Percentiles rank a stretch among this genome's conserved stretches.
Conservation (phyloP, 768 basidiomycete species). For the Lactifluus hygrophoroides region DNA sequence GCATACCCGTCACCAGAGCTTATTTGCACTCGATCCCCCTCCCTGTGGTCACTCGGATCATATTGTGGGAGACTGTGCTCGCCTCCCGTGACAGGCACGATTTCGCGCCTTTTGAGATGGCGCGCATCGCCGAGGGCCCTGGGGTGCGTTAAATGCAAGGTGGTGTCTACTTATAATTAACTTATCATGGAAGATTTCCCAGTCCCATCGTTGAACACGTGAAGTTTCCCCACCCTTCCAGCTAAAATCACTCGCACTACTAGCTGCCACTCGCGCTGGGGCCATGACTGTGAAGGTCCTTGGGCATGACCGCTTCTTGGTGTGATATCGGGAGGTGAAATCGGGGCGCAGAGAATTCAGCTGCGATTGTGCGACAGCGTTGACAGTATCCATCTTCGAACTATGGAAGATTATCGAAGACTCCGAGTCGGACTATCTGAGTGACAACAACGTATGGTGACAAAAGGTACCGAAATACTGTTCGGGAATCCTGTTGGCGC, state of each 20-base stretch:
- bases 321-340: not conserved
- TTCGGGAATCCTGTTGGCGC: too few relatives aligned
- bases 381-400: too few relatives aligned
- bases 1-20: too few relatives aligned
- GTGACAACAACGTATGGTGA: too few relatives aligned
- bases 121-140: not conserved
- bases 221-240: not conserved
- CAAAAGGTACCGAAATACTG: too few relatives aligned
- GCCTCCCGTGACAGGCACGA: not conserved
- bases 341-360: not conserved
- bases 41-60: not conserved
- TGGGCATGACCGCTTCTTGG: not conserved
- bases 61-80: not conserved
- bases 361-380: not conserved
- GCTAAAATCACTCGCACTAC: not conserved
- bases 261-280: not conserved
- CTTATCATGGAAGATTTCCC: not conserved
- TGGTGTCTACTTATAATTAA: not conserved
- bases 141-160: not conserved
- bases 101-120: not conserved
- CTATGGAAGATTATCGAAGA: too few relatives aligned
- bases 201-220: not conserved
- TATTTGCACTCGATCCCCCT: conserved; percentile 4
- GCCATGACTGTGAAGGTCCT: not conserved
- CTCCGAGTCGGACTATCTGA: too few relatives aligned